These are phyloP conservation scores for Xylaria sp. DNA, from an alignment of 2,329 filamentous ascomycete genomes.

Conservation along the genomic window DNA sequence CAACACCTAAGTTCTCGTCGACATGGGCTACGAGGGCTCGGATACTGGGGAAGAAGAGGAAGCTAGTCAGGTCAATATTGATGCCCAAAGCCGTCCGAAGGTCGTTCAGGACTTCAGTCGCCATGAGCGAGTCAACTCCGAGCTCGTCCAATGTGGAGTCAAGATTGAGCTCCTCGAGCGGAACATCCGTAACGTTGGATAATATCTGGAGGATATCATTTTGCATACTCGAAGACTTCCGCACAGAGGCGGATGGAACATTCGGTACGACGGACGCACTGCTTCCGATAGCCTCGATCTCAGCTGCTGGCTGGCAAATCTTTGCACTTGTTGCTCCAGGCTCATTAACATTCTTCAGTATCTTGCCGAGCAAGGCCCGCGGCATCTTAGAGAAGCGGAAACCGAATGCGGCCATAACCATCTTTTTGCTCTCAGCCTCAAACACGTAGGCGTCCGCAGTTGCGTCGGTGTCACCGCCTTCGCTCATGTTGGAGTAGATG, in stretches of 20 bases:
- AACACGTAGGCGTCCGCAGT: constrained; percentile 38
- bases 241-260: not conserved
- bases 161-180: constrained; percentile 30
- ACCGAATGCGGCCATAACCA: constrained; percentile 39
- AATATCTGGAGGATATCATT: constrained; percentile 34
- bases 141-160: constrained; percentile 34
- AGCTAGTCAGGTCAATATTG: constrained; percentile 36
- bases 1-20: constrained; percentile 25
- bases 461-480: constrained; percentile 29
- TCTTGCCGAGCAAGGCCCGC: constrained; percentile 25
- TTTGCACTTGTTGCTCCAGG: constrained; percentile 7
- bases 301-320: not conserved
- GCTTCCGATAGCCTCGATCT: not conserved
- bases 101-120: constrained; percentile 40
- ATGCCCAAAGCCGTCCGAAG: constrained; percentile 31
- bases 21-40: constrained; percentile 31
- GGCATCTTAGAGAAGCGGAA: constrained; percentile 34
- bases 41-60: constrained; percentile 33
- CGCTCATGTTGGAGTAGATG: constrained; percentile 36
- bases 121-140: constrained; percentile 40
- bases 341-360: constrained; percentile 34
- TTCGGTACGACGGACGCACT: not conserved
- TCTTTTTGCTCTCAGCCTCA: constrained; percentile 33
- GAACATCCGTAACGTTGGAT: constrained; percentile 38
- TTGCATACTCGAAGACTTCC: constrained; percentile 21